Percentiles rank a stretch among this genome's conserved stretches.
These are phyloP conservation scores for Fusarium equiseti DNA, from an alignment of 2,329 filamentous ascomycete genomes.

Conservation along the genomic window DNA sequence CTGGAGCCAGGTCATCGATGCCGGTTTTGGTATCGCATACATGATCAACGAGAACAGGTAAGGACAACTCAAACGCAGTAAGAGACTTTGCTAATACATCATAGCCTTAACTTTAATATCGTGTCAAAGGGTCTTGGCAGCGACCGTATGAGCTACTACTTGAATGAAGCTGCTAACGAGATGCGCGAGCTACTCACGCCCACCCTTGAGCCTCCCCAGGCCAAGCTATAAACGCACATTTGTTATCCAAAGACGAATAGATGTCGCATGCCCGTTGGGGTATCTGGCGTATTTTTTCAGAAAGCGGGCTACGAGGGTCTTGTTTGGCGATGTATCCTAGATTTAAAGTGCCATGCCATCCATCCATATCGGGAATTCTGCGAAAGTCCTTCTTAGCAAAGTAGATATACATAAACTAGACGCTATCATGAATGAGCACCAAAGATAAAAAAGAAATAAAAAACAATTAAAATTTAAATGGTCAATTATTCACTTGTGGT, in stretches of 20 bases:
- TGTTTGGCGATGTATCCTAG: conserved; percentile 25
- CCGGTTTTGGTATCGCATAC: conserved; percentile 96
- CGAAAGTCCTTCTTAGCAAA: conserved; percentile 1
- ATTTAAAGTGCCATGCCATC: conserved; percentile 6
- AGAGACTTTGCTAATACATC: conserved; percentile 22
- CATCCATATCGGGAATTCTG: conserved; percentile 12
- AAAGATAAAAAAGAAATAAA: conserved; percentile 21
- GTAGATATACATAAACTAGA: conserved; percentile 13
- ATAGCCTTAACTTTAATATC: conserved; percentile 96
- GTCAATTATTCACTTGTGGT: conserved; percentile 12
- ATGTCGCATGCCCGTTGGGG: not conserved
- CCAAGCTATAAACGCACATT: conserved; percentile 77
- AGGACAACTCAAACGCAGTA: conserved; percentile 43
- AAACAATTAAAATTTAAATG: conserved; percentile 13
- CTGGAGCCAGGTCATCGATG: conserved; percentile 97
- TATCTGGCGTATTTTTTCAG: not conserved
- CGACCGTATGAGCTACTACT: conserved; percentile 93
- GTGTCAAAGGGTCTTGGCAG: conserved; percentile 93
- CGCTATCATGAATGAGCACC: not conserved
- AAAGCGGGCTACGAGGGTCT: not conserved
- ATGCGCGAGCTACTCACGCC: conserved; percentile 88
- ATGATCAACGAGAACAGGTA: conserved; percentile 99
- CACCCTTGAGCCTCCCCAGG: conserved; percentile 82
- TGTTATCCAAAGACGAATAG: not conserved
- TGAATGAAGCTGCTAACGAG: conserved; percentile 93